Base-by-base conservation (phyloP, 768 basidiomycete genomes). In the Calocera viscosa region DNA sequence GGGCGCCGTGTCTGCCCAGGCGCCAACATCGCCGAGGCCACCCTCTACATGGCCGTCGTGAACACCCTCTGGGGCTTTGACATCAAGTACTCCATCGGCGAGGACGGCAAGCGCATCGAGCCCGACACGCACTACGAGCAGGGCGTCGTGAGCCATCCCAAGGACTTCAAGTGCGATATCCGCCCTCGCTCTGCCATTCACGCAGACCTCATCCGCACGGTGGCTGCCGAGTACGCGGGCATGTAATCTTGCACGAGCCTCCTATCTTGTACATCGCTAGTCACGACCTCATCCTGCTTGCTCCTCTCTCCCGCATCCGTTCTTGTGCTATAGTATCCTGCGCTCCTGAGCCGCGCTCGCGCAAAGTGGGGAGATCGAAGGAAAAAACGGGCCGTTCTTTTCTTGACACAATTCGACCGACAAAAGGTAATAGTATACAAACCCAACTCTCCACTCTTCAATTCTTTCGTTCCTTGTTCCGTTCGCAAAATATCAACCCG, bases 111-210 rank as follows among this genome's bases (percentile, higher is more conserved):
- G 53, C 53, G 26, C 26, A 60, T 60, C 53, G 26, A 28, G 53
- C 53, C 53, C 53, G 53, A 60, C 30, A 26, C 30, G 26, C 11
- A 60, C 26, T 60, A 60, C 53, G 53, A 28, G 26, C 53, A 60
- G 53, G 53, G 53, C 30, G 53, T 60, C 24, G 53, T 60, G 26
- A 60, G 53, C 53, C 53, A 60, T 60, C 53, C 53, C 11, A 60
- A 60, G 53, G 53, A 60, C 53, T 60, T 60, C 53, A 60, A 60
- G 53, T 60, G 53, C 53, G 53, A 60, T 26, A 60, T 60, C 53
- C 26, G 53, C 30, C 5, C 53, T 2, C 53, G 53, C 53, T 28
- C 53, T 16, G 14, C 24, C 24, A 5, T 5, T 11, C 53, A 60
- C 30, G 53, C 24, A 5, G 53, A 60, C 5, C 2, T 60, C 30